Evolutionary conservation across 495 filamentous ascomycete genomes (phyloP).

Genomic region (Penicillium pulvis): DNA sequence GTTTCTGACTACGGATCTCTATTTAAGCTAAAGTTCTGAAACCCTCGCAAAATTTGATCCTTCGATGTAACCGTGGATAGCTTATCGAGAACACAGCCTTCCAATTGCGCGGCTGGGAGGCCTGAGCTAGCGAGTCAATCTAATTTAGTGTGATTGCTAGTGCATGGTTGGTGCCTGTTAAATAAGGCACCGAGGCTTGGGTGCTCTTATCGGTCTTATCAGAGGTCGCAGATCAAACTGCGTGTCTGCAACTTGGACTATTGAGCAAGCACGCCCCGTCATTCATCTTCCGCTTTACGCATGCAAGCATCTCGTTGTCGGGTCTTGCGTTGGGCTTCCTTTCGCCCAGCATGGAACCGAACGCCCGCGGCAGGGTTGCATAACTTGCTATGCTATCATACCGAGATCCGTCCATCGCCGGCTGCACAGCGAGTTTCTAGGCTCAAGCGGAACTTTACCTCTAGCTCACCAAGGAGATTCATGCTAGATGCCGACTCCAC

Average conservation of each 20-base stretch:
- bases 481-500: constrained; percentile 54
- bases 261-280: neutral
- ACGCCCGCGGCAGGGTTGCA: constrained; percentile 6
- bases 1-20: neutral
- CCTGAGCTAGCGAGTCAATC: neutral
- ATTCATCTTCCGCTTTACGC: constrained; percentile 17
- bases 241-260: neutral
- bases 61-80: neutral
- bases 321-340: constrained; percentile 32
- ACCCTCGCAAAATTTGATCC: neutral
- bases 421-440: constrained; percentile 1
- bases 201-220: constrained; percentile 2
- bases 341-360: constrained; percentile 29
- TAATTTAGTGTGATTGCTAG: neutral
- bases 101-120: neutral
- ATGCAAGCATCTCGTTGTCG: constrained; percentile 35
- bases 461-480: constrained; percentile 14
- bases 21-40: neutral
- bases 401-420: constrained; percentile 7
- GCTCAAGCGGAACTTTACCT: constrained; percentile 30
- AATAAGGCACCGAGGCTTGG: neutral
- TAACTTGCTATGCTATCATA: constrained; percentile 17
- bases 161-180: neutral
- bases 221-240: neutral
- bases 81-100: neutral